phyloP scores from a whole-genome alignment of 108 stramenopile genomes.

The Cyclotella choctawhatcheeana region DNA sequence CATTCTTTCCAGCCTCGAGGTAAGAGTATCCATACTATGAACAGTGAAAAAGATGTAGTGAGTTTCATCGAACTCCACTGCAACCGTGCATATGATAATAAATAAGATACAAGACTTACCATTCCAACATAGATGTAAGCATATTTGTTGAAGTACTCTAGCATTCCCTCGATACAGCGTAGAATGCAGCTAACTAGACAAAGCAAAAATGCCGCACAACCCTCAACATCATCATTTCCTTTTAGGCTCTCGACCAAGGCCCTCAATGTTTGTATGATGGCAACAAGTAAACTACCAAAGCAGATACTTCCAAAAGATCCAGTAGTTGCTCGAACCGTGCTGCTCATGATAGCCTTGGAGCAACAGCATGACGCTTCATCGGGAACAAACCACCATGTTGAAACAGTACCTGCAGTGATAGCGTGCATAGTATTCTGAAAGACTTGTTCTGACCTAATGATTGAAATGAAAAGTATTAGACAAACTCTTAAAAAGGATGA shows the following conservation, averaged over 20 bases:
- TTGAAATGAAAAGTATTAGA: background rate
- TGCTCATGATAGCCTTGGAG: slow-evolving; percentile 57
- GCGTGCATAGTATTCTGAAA: slow-evolving; percentile 79
- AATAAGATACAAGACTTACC: too few species aligned
- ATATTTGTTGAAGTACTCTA: slow-evolving; percentile 80
- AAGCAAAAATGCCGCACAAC: slow-evolving; percentile 51
- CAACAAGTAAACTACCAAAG: slow-evolving; percentile 85
- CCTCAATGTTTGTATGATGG: slow-evolving; percentile 81
- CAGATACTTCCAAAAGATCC: slow-evolving; percentile 89
- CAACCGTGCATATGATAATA: too few species aligned
- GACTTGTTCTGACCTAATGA: slow-evolving; percentile 45
- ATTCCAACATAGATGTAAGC: too few species aligned
- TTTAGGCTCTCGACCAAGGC: slow-evolving; percentile 58
- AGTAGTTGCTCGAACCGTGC: slow-evolving; percentile 71
- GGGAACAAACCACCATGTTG: slow-evolving; percentile 91
- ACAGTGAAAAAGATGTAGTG: background rate
- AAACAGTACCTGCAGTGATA: slow-evolving; percentile 78
- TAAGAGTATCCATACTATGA: slow-evolving; percentile 51
- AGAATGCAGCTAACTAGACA: slow-evolving; percentile 83
- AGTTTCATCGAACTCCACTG: too few species aligned
- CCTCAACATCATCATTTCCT: slow-evolving; percentile 54
- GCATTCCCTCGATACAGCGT: slow-evolving; percentile 57
- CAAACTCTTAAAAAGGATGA: too few species aligned
- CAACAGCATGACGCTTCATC: slow-evolving; percentile 68
- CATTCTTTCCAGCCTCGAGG: slow-evolving; percentile 75